These are phyloP conservation scores for Mucor velutinosus DNA, from an alignment of 371 early-diverging fungal species.

Conservation along the genomic window DNA sequence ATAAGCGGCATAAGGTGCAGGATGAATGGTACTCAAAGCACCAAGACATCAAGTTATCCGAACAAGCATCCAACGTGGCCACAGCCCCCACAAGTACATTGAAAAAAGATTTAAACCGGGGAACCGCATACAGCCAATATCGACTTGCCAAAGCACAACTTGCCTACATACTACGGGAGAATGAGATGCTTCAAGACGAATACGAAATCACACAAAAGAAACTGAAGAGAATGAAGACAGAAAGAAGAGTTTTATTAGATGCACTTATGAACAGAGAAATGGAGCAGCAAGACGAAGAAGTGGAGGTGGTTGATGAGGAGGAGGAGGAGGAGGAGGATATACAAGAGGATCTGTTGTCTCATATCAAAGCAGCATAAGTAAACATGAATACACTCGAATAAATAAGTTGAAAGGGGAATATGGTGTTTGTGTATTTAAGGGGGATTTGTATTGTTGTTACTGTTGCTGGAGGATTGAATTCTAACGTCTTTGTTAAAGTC, in stretches of 20 bases:
- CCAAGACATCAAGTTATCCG: not conserved
- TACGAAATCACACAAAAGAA: constrained; percentile 51
- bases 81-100: constrained; percentile 6
- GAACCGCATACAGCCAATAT: constrained; percentile 38
- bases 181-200: constrained; percentile 58
- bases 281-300: not conserved
- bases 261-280: constrained; percentile 37
- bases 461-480: constrained; percentile 10
- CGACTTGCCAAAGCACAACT: constrained; percentile 58
- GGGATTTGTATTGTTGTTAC: not conserved
- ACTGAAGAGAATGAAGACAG: constrained; percentile 50
- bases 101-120: not conserved
- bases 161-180: constrained; percentile 57
- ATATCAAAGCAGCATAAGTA: not conserved
- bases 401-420: not conserved
- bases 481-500: constrained; percentile 25
- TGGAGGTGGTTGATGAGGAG: not conserved
- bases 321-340: not conserved
- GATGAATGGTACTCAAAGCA: constrained; percentile 4
- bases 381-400: not conserved
- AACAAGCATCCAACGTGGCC: not conserved
- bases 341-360: not conserved
- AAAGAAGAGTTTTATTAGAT: constrained; percentile 55
- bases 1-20: constrained; percentile 5
- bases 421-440: not conserved